Percentiles rank a stretch among this genome's conserved stretches.
Conservation (phyloP, 495 filamentous ascomycete genomes). For the Neurospora sp. region DNA sequence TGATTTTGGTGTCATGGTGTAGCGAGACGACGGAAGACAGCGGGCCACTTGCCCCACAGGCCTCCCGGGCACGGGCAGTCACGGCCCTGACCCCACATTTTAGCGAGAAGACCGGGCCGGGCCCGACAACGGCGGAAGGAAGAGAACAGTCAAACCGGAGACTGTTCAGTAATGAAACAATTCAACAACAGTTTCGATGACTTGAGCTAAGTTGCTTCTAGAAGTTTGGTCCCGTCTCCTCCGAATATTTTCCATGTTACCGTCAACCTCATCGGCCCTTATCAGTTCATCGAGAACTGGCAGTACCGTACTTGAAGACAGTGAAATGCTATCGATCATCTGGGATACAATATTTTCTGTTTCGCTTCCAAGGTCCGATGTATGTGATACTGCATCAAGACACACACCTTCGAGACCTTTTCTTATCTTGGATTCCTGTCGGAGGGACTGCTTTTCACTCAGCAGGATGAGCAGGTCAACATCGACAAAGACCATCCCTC, state of each 20-base stretch:
- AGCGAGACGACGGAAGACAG: neutral
- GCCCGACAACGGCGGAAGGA: neutral
- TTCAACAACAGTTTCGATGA: neutral
- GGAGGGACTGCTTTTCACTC: neutral
- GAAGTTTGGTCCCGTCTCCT: neutral
- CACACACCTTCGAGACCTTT: neutral
- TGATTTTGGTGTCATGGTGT: neutral
- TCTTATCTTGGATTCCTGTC: neutral
- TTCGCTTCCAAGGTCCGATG: too few species aligned
- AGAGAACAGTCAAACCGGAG: neutral
- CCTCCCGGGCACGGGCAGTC: neutral
- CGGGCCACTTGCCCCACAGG: neutral
- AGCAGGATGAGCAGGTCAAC: neutral
- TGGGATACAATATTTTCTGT: too few species aligned
- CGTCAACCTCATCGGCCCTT: neutral
- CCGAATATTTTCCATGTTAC: neutral
- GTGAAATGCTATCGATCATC: neutral
- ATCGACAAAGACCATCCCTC: neutral
- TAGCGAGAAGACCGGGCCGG: neutral
- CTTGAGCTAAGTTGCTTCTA: neutral
- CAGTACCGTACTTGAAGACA: neutral
- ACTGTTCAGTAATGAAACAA: neutral
- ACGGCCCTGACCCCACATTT: neutral
- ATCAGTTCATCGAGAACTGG: neutral
- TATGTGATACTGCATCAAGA: neutral